phyloP scores from a whole-genome alignment of 179 eudicot species.

The Heliamphora pulchella region DNA sequence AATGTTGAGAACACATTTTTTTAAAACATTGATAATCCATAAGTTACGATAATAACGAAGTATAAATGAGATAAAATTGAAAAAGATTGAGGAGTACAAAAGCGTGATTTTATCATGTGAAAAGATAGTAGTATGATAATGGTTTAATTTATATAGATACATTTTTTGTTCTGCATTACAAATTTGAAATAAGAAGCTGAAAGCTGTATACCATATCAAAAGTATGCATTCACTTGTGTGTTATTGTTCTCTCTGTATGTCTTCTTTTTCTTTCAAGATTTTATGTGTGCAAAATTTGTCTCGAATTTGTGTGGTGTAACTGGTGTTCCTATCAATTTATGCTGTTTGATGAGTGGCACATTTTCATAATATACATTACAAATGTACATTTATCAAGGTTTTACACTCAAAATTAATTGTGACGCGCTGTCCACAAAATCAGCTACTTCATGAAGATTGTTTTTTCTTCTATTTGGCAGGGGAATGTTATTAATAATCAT shows the following conservation, averaged over 20 bases:
- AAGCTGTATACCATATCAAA: not conserved
- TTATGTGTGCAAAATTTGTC: not conserved
- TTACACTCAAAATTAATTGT: not conserved
- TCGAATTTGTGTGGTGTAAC: not conserved
- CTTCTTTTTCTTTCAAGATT: not conserved
- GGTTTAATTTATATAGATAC: not conserved
- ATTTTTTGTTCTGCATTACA: not conserved
- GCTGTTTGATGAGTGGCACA: not conserved
- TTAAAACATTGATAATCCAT: no score
- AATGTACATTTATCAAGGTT: not conserved
- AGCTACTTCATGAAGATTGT: not conserved
- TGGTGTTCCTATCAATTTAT: not conserved
- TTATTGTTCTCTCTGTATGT: not conserved
- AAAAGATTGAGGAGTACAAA: not conserved
- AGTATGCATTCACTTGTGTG: not conserved
- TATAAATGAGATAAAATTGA: not conserved
- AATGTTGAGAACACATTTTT: no score
- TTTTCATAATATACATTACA: not conserved
- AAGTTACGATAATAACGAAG: not conserved
- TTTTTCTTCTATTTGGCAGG: not conserved
- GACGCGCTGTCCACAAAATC: not conserved
- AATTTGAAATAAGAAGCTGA: not conserved
- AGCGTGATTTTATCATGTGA: not conserved
- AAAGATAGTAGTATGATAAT: not conserved
- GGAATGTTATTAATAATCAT: not conserved